Percentiles rank a stretch among this genome's conserved stretches.
Evolutionary conservation across 1,139 yeast genomes (phyloP).

Genomic region (Taphrina pruni): DNA sequence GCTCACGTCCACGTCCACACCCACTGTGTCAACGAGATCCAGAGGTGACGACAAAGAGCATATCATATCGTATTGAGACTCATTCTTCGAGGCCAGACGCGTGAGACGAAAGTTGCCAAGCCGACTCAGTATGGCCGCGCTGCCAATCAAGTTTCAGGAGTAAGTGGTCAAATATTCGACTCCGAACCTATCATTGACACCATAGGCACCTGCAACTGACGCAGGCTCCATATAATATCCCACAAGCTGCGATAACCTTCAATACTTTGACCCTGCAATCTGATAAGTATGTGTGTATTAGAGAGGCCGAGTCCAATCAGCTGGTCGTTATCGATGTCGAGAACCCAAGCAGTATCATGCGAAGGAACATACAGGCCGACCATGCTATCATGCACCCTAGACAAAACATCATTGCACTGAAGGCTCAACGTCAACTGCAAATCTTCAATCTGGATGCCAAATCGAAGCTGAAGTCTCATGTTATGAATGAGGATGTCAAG

Average conservation of each 20-base stretch:
- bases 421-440: slow-evolving; percentile 78
- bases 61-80: not conserved
- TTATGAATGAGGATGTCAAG: slow-evolving; percentile 84
- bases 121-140: slow-evolving; percentile 29
- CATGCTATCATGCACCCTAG: slow-evolving; percentile 95
- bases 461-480: slow-evolving; percentile 86
- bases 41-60: slow-evolving; percentile 18
- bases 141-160: slow-evolving; percentile 42
- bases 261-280: slow-evolving; percentile 93
- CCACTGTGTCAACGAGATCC: slow-evolving; percentile 7
- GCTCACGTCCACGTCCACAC: slow-evolving; percentile 7
- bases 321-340: slow-evolving; percentile 90
- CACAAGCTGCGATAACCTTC: slow-evolving; percentile 83
- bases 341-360: slow-evolving; percentile 72
- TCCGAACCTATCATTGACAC: not conserved
- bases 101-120: slow-evolving; percentile 13
- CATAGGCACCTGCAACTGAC: slow-evolving; percentile 40
- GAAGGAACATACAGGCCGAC: slow-evolving; percentile 97
- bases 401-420: slow-evolving; percentile 83
- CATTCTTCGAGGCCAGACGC: not conserved
- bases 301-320: slow-evolving; percentile 80
- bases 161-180: not conserved
- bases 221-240: slow-evolving; percentile 75
- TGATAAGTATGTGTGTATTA: slow-evolving; percentile 82
- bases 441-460: slow-evolving; percentile 87